Evolutionary conservation across 345 rosid genomes (phyloP).

Genomic region (Rhodamnia rubescens): DNA sequence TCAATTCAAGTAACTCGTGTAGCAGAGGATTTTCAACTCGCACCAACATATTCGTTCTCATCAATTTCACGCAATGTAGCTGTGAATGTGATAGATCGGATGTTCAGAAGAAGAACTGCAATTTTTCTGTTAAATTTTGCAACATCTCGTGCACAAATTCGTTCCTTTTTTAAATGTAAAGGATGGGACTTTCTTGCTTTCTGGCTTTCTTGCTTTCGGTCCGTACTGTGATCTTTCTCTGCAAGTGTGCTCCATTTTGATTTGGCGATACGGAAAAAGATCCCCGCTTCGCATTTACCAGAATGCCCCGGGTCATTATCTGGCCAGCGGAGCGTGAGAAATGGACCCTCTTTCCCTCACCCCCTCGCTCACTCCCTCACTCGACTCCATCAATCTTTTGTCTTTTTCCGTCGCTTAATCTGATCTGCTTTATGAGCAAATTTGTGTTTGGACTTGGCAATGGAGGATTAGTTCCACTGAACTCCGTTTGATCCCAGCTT

Average conservation of each 20-base stretch:
- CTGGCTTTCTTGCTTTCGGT: not conserved
- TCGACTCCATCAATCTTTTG: not conserved
- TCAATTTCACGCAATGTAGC: not conserved
- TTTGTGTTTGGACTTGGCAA: not conserved
- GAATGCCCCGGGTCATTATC: not conserved
- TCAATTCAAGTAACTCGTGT: not conserved
- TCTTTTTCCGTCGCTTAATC: not conserved
- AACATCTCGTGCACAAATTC: not conserved
- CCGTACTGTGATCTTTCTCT: not conserved
- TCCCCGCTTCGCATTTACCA: not conserved
- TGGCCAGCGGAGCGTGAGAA: not conserved
- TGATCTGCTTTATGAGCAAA: not conserved
- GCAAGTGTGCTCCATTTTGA: not conserved
- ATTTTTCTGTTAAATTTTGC: not conserved
- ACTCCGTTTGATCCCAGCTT: not conserved
- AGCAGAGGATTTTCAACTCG: not conserved
- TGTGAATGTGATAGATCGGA: not conserved
- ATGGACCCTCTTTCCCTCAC: not conserved
- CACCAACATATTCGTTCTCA: not conserved
- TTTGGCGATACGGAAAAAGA: not conserved
- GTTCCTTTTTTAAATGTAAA: not conserved
- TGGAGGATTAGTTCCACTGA: not conserved
- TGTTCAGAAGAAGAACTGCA: not conserved
- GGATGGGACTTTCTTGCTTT: not conserved
- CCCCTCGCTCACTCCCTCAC: not conserved